Percentiles rank a stretch among this genome's conserved stretches.
phyloP scores from a whole-genome alignment of 148 eudicot species.

The Rhododendron kiyosumense region DNA sequence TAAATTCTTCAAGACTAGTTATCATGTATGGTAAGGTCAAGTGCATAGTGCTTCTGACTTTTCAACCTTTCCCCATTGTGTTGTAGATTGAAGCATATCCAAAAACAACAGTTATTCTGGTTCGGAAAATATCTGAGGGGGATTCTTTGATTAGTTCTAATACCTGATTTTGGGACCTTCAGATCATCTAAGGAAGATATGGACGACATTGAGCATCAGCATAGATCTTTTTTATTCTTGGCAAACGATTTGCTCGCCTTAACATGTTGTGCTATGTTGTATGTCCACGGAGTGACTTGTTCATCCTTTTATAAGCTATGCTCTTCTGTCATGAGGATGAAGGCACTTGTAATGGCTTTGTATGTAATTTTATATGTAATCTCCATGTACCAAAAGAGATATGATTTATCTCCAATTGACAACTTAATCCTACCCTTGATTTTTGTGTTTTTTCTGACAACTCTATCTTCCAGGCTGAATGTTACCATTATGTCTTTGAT shows the following conservation, averaged over 20 bases:
- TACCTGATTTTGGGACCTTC: slow-evolving; percentile 54
- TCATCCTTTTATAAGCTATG: not conserved
- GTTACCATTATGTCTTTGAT: slow-evolving; percentile 89
- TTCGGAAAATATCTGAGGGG: slow-evolving; percentile 82
- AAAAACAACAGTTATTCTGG: slow-evolving; percentile 89
- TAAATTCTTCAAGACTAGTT: not conserved
- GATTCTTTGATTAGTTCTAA: slow-evolving; percentile 97
- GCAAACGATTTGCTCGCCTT: not conserved
- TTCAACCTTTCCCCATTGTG: not conserved
- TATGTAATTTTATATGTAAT: too few relatives aligned
- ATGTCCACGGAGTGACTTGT: not conserved
- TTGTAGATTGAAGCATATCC: slow-evolving; percentile 90
- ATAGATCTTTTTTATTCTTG: not conserved
- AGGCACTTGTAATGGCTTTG: too few relatives aligned
- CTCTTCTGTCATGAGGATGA: not conserved
- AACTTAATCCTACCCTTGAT: not conserved
- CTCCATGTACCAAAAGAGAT: too few relatives aligned
- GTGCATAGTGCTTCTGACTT: slow-evolving; percentile 6
- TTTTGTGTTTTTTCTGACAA: not conserved
- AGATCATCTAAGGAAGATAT: not conserved
- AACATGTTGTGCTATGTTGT: not conserved
- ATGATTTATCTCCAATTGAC: too few relatives aligned
- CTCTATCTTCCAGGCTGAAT: slow-evolving; percentile 64
- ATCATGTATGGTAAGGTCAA: not conserved
- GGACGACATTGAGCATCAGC: not conserved